Base-by-base conservation (phyloP, 768 basidiomycete species). In the Clitopilus hobsonii region DNA sequence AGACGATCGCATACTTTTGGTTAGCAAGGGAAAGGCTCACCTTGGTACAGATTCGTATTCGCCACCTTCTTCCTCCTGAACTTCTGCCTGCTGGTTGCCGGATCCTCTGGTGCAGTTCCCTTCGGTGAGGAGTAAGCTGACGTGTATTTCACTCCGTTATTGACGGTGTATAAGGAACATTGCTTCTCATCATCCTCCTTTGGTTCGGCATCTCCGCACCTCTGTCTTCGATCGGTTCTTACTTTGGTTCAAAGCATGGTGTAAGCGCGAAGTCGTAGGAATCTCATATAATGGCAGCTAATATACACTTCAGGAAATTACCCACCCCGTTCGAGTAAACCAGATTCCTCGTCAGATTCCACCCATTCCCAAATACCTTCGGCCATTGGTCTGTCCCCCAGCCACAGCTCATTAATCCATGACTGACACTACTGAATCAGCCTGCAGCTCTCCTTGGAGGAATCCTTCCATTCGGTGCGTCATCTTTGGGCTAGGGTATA, bases 161-260 rank as follows among this genome's bases (percentile, higher is more conserved):
- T 36, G 32, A 47, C 47, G 26, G 24, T 30, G 49, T 54, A 3
- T 16, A 41, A 90, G 88, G 86, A 47, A 95, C 93, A 0, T 88
- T 95, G 81, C 74, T 94, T 38, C 74, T 91, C 30, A 89, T 96
- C 55, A 80, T 92, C 27, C 61, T 91, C 13, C 71, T 95, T 13
- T 97, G 95, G 95, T 97, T 94, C 68, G 87, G 94, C 16, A 94
- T 98, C 56, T 94, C 93, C 23, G 90, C 90, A 0, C 96, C 96
- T 2, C 74, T 98, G 38, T 93, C 90, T 18, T 80, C 88, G 18
- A 74, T 93, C 28, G 96, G 96, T 8, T 86, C 89, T 16, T 95
- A 90, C 69, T 84, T 86, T 56, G 96, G 96, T 4, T 79, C 86
- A 23, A 89, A 84, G 67, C 90, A 93, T 63, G 95, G 95, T 14